Evolutionary conservation across 345 rosid species (phyloP).

Genomic region (Arabidopsis thaliana): DNA sequence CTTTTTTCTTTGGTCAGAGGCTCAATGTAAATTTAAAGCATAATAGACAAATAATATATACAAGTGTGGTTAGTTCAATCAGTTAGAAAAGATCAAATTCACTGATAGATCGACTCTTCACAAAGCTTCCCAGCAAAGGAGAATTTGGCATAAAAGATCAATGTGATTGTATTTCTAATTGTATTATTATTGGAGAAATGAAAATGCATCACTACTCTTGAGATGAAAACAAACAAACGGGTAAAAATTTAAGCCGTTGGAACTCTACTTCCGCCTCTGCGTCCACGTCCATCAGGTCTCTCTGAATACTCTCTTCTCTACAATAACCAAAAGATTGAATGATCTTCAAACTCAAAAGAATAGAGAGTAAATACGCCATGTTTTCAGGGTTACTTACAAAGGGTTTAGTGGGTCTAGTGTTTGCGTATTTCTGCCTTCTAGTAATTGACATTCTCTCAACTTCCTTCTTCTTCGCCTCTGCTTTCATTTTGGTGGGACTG

Average conservation of each 20-base stretch:
- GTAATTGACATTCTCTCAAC: conserved; percentile 53
- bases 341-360: not conserved
- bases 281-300: conserved; percentile 52
- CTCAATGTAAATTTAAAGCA: conserved; percentile 26
- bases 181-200: conserved; percentile 4
- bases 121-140: conserved; percentile 1
- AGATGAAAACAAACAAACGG: conserved; percentile 22
- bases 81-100: not conserved
- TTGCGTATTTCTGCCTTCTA: conserved; percentile 36
- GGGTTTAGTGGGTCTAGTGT: conserved; percentile 39
- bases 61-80: not conserved
- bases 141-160: not conserved
- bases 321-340: conserved; percentile 25
- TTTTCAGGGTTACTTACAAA: conserved; percentile 20
- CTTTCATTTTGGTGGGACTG: conserved; percentile 78
- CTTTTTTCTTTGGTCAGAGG: not conserved
- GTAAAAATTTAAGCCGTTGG: conserved; percentile 2
- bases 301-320: conserved; percentile 54
- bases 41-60: not conserved
- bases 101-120: not conserved
- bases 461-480: conserved; percentile 72
- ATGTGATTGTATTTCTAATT: not conserved
- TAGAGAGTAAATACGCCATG: not conserved
- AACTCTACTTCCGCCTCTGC: conserved; percentile 51
- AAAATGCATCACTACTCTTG: conserved; percentile 17